Evolutionary conservation across 805 yeast genomes (phyloP).

Genomic region (Spathaspora girioi): DNA sequence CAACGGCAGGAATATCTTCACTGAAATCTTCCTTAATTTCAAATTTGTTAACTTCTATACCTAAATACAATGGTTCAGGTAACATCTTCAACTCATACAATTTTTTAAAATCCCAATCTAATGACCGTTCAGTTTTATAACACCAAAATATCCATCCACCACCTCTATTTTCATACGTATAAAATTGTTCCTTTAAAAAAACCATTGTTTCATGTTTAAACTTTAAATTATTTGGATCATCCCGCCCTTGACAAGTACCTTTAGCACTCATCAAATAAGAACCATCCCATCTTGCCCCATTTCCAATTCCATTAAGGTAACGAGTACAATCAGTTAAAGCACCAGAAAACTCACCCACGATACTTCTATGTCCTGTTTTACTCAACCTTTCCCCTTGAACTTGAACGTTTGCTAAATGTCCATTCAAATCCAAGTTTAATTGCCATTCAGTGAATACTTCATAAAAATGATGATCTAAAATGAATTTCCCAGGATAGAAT

Average conservation of each 20-base stretch:
- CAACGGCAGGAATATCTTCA: neutral
- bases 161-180: conserved; percentile 41
- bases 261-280: conserved; percentile 24
- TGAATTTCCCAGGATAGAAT: conserved; percentile 11
- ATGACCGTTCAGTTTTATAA: conserved; percentile 61
- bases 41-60: neutral
- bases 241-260: conserved; percentile 45
- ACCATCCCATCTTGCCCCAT: conserved; percentile 61
- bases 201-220: conserved; percentile 46
- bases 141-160: conserved; percentile 74
- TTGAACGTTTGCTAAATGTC: conserved; percentile 11
- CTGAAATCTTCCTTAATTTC: neutral
- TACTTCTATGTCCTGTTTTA: conserved; percentile 40
- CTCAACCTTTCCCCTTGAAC: conserved; percentile 23
- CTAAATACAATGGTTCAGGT: conserved; percentile 3
- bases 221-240: conserved; percentile 21
- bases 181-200: conserved; percentile 58
- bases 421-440: conserved; percentile 9
- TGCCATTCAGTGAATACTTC: conserved; percentile 18
- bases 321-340: conserved; percentile 69
- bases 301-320: conserved; percentile 67
- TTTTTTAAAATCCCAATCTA: conserved; percentile 64
- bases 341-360: conserved; percentile 73
- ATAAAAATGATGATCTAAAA: conserved; percentile 25
- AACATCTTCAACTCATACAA: conserved; percentile 40